A percentile compares a stretch with the other conserved stretches of the same genome.
Evolutionary conservation across 805 yeast species (phyloP).

Genomic region (Cyberlindnera samutprakarnensis): DNA sequence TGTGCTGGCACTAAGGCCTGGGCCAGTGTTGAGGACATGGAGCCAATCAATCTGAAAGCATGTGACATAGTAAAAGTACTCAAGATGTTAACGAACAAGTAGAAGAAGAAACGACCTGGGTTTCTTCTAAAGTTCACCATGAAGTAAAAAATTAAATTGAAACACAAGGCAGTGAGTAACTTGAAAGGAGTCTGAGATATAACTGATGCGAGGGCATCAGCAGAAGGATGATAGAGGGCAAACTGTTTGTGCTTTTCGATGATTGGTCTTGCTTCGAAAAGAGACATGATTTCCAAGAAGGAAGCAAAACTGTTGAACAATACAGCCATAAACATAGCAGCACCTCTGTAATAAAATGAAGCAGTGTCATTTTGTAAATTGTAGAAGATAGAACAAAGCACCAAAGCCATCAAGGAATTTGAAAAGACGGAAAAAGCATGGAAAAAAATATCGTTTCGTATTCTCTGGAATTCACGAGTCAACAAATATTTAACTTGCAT

Average conservation of each 20-base stretch:
- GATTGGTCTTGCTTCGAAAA: constrained; percentile 37
- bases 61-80: constrained; percentile 49
- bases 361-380: constrained; percentile 35
- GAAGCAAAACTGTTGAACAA: constrained; percentile 60
- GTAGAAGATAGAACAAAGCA: constrained; percentile 52
- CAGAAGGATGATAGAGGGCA: constrained; percentile 53
- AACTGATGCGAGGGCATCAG: constrained; percentile 57
- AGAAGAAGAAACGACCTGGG: constrained; percentile 52
- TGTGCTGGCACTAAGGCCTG: constrained; percentile 57
- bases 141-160: constrained; percentile 45
- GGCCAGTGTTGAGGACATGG: constrained; percentile 37
- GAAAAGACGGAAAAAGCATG: constrained; percentile 35
- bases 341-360: constrained; percentile 49
- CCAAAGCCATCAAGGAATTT: constrained; percentile 45
- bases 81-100: constrained; percentile 33
- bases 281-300: constrained; percentile 44
- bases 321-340: constrained; percentile 61
- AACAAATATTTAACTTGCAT: constrained; percentile 45
- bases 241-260: constrained; percentile 52
- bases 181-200: constrained; percentile 53
- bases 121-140: constrained; percentile 44
- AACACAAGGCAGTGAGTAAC: constrained; percentile 33
- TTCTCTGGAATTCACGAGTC: constrained; percentile 41
- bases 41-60: constrained; percentile 47
- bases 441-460: constrained; percentile 40